These are phyloP conservation scores for Ophiocordyceps unilateralis DNA, from an alignment of 2,329 filamentous ascomycete species.

Conservation along the genomic window DNA sequence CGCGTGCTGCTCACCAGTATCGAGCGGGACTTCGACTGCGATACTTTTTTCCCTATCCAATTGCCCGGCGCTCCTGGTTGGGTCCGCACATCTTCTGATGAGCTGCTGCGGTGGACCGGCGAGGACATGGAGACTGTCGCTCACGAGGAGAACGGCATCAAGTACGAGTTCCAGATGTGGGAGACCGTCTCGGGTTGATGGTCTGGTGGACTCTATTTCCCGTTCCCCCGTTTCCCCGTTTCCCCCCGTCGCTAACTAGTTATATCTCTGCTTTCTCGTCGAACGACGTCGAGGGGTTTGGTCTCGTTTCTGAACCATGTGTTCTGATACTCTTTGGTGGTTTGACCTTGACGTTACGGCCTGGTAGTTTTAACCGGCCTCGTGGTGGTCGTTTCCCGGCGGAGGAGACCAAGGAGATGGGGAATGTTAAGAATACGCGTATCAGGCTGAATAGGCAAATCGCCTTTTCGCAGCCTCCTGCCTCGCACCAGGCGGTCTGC, in stretches of 20 bases:
- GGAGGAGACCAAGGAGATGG: too few relatives aligned
- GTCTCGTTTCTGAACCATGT: too few relatives aligned
- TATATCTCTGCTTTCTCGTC: neutral
- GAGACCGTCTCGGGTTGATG: slow-evolving; percentile 21
- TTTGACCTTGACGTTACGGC: too few relatives aligned
- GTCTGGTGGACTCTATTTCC: neutral
- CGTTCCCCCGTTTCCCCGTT: neutral
- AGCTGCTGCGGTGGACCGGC: slow-evolving; percentile 46
- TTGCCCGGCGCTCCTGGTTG: slow-evolving; percentile 32
- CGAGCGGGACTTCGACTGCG: slow-evolving; percentile 53
- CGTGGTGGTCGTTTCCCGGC: too few relatives aligned
- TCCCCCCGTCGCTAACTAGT: neutral
- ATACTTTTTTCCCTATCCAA: slow-evolving; percentile 53
- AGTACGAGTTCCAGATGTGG: slow-evolving; percentile 62
- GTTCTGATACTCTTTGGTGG: too few relatives aligned
- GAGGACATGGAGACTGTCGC: slow-evolving; percentile 39
- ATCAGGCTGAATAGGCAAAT: neutral
- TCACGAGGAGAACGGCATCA: slow-evolving; percentile 44
- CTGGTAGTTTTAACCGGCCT: too few relatives aligned
- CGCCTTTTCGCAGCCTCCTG: neutral
- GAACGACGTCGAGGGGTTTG: too few relatives aligned
- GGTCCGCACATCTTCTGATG: slow-evolving; percentile 31
- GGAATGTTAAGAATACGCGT: too few relatives aligned
- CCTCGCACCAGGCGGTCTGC: neutral
- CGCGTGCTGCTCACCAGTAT: slow-evolving; percentile 57